Conservation (phyloP, 2,329 filamentous ascomycete genomes). For the Ramichloridium luteum region DNA sequence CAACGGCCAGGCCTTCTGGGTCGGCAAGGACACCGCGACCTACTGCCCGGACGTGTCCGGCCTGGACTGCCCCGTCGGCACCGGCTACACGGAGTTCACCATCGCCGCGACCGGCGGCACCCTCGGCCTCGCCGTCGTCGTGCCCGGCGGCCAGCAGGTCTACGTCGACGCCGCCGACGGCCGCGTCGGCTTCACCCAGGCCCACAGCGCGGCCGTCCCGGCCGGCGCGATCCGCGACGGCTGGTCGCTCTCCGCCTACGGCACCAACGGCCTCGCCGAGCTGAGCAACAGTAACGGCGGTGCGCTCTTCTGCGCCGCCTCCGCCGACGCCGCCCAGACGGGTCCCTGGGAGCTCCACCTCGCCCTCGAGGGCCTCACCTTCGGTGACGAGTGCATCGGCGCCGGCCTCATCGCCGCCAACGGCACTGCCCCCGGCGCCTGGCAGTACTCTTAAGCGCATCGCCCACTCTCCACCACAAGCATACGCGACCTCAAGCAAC, state of each 20-base stretch:
- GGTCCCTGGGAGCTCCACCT: constrained; percentile 6
- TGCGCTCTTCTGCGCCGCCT: constrained; percentile 5
- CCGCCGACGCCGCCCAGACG: not conserved
- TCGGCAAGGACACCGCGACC: constrained; percentile 18
- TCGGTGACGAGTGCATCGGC: constrained; percentile 4
- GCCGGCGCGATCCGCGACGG: constrained; percentile 15
- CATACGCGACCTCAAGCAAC: no score
- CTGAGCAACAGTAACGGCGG: constrained; percentile 3
- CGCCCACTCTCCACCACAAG: no score
- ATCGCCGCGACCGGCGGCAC: constrained; percentile 12
- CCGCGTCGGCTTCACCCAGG: constrained; percentile 19
- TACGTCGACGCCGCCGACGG: constrained; percentile 22
- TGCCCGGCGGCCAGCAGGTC: constrained; percentile 22
- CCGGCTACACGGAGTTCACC: constrained; percentile 15
- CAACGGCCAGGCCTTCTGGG: constrained; percentile 15
- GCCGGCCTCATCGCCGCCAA: constrained; percentile 4
- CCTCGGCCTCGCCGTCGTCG: constrained; percentile 15
- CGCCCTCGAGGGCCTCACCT: constrained; percentile 1
- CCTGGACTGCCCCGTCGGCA: constrained; percentile 4
- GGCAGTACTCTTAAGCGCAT: constrained; percentile 2
- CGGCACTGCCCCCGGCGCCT: constrained; percentile 4
- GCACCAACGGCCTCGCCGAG: not conserved
- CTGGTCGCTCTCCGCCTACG: constrained; percentile 12
- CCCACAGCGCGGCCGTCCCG: constrained; percentile 19
- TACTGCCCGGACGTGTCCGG: constrained; percentile 20